Evolutionary conservation across 805 yeast genomes (phyloP).

Genomic region (Saturnispora gosingensis): DNA sequence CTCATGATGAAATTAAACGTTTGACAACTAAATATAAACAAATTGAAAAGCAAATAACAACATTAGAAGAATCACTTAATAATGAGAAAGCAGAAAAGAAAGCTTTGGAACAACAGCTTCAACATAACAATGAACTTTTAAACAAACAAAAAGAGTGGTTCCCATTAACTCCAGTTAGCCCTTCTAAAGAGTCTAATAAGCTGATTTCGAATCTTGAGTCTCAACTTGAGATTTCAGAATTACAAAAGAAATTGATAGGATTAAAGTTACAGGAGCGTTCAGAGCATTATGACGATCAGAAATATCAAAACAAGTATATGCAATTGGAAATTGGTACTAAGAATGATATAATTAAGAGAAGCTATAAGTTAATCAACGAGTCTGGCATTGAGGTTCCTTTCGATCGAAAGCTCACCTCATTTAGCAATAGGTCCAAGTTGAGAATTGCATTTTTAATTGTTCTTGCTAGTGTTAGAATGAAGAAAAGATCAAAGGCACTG

Average conservation of each 20-base stretch:
- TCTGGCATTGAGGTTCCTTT: conserved; percentile 10
- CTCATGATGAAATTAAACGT: not conserved
- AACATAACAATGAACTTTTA: conserved; percentile 5
- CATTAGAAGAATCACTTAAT: conserved; percentile 3
- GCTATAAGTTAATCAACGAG: conserved; percentile 16
- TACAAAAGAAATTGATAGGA: conserved; percentile 37
- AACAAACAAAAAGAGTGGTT: conserved; percentile 16
- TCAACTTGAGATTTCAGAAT: conserved; percentile 24
- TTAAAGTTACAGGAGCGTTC: conserved; percentile 39
- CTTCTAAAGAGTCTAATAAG: conserved; percentile 10
- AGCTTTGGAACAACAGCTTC: conserved; percentile 1
- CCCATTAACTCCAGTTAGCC: conserved; percentile 21
- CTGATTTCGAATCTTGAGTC: not conserved
- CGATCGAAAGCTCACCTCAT: not conserved
- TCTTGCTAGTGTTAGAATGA: conserved; percentile 30
- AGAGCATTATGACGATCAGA: conserved; percentile 28
- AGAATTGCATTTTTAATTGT: conserved; percentile 25
- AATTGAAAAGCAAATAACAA: conserved; percentile 2
- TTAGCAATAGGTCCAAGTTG: conserved; percentile 4
- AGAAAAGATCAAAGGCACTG: conserved; percentile 24
- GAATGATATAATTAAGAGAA: conserved; percentile 8
- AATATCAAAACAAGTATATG: conserved; percentile 27
- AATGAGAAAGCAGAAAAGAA: conserved; percentile 4
- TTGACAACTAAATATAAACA: not conserved
- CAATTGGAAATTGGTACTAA: conserved; percentile 17